Evolutionary conservation across 2,329 filamentous ascomycete genomes (phyloP).

Genomic region (Proliferodiscus dingleyae): DNA sequence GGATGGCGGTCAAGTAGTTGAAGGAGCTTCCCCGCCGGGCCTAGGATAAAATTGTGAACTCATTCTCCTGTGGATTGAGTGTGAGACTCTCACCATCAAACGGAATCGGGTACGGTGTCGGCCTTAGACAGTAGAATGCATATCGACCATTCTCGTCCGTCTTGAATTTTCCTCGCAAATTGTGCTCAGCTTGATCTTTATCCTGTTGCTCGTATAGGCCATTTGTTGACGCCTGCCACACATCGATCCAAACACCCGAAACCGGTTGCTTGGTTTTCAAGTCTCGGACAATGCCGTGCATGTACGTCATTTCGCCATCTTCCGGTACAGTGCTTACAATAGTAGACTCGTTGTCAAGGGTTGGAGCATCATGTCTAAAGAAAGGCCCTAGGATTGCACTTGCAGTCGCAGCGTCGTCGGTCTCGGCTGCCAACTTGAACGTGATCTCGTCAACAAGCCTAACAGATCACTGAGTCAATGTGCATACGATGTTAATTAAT

Average conservation of each 20-base stretch:
- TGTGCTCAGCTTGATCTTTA: constrained; percentile 53
- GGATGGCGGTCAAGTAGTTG: constrained; percentile 50
- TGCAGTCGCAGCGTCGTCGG: constrained; percentile 32
- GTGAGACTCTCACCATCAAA: no score
- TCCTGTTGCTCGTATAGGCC: constrained; percentile 57
- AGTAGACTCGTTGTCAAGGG: no score
- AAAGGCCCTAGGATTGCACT: constrained; percentile 83
- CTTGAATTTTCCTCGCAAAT: constrained; percentile 55
- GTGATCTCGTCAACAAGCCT: constrained; percentile 36
- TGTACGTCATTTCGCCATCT: constrained; percentile 50
- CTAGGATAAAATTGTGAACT: no score
- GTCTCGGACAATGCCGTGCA: constrained; percentile 54
- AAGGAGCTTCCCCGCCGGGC: constrained; percentile 50
- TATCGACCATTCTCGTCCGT: constrained; percentile 55
- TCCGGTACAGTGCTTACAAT: constrained; percentile 42
- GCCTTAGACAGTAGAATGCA: constrained; percentile 43
- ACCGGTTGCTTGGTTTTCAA: constrained; percentile 20
- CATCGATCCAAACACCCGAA: constrained; percentile 51
- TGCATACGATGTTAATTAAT: neutral
- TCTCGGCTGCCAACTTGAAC: constrained; percentile 21
- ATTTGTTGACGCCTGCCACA: constrained; percentile 61
- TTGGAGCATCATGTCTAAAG: constrained; percentile 71
- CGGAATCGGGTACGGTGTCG: constrained; percentile 37
- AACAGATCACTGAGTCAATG: constrained; percentile 25
- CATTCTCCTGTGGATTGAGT: no score